Percentiles rank a stretch among this genome's conserved stretches.
Evolutionary conservation across 2,329 filamentous ascomycete genomes (phyloP).

Genomic region (Zopfia rhizophila): DNA sequence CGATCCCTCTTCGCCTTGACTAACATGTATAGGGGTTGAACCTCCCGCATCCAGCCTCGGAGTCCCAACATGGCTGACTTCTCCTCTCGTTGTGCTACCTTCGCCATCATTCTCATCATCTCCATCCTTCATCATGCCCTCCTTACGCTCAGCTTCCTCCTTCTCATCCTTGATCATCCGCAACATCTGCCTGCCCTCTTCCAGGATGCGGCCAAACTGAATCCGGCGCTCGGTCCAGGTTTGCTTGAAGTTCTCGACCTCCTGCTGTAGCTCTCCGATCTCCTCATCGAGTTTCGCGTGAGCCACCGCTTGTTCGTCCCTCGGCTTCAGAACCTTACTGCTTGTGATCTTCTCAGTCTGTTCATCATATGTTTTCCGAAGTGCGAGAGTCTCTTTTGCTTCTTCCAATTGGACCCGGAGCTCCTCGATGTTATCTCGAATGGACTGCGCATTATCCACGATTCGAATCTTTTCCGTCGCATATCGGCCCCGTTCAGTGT

Average conservation of each 20-base stretch:
- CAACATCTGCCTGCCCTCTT: slow-evolving; percentile 87
- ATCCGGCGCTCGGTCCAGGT: slow-evolving; percentile 87
- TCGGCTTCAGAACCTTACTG: slow-evolving; percentile 79
- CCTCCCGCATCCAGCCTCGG: slow-evolving; percentile 54
- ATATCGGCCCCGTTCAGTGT: slow-evolving; percentile 84
- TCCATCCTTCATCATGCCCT: slow-evolving; percentile 67
- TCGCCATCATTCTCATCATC: slow-evolving; percentile 52
- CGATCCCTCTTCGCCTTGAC: slow-evolving; percentile 39
- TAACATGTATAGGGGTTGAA: slow-evolving; percentile 52
- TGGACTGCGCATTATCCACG: slow-evolving; percentile 77
- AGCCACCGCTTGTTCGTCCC: slow-evolving; percentile 83
- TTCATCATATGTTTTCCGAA: slow-evolving; percentile 88
- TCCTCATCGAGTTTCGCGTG: slow-evolving; percentile 86
- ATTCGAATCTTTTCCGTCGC: slow-evolving; percentile 82
- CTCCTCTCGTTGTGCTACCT: slow-evolving; percentile 48
- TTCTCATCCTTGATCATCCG: slow-evolving; percentile 93
- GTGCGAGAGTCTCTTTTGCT: slow-evolving; percentile 70
- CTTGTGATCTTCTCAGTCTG: slow-evolving; percentile 86
- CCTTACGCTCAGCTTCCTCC: slow-evolving; percentile 88
- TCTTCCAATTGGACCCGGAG: slow-evolving; percentile 80
- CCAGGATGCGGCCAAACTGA: slow-evolving; percentile 88
- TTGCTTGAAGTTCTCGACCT: slow-evolving; percentile 81
- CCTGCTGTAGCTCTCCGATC: slow-evolving; percentile 85
- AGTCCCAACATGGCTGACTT: slow-evolving; percentile 56
- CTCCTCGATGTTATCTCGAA: slow-evolving; percentile 77